These are phyloP conservation scores for Lactarius pseudohatsudake DNA, from an alignment of 768 basidiomycete genomes.

Conservation along the genomic window DNA sequence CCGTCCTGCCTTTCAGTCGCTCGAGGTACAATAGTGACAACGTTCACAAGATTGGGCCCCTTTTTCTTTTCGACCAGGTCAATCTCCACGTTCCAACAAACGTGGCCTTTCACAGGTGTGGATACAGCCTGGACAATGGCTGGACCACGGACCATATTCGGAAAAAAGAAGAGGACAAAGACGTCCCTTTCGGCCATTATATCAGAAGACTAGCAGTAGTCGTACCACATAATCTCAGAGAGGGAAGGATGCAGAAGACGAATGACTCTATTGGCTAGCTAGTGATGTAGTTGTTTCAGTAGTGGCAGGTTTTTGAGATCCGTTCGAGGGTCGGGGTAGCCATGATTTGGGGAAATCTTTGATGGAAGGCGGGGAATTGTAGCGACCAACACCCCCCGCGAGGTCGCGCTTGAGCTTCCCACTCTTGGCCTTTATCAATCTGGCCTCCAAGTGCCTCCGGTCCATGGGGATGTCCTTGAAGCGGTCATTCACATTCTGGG, in stretches of 20 bases:
- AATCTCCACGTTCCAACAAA: background rate
- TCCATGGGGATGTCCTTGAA: slow-evolving; percentile 78
- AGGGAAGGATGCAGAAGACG: background rate
- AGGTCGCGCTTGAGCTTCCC: slow-evolving; percentile 46
- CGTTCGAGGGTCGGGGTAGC: slow-evolving; percentile 32
- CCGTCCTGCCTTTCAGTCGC: background rate
- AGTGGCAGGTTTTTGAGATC: slow-evolving; percentile 4
- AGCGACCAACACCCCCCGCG: slow-evolving; percentile 26
- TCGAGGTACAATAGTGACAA: background rate
- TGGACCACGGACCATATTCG: background rate
- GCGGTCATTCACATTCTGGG: slow-evolving; percentile 43
- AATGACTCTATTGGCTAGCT: slow-evolving; percentile 12
- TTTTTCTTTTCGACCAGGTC: background rate
- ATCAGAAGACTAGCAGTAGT: background rate
- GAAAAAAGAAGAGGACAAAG: slow-evolving; percentile 4
- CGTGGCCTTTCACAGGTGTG: background rate
- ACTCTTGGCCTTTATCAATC: slow-evolving; percentile 67
- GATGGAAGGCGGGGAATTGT: slow-evolving; percentile 28
- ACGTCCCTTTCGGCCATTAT: background rate
- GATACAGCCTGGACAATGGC: background rate
- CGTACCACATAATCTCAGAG: background rate
- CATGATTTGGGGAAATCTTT: slow-evolving; percentile 30
- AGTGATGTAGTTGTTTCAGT: background rate
- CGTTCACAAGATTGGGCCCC: background rate
- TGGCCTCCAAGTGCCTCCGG: slow-evolving; percentile 72